Evolutionary conservation across 1,284 basidiomycete species (phyloP).

Genomic region (Ustilago esculenta): DNA sequence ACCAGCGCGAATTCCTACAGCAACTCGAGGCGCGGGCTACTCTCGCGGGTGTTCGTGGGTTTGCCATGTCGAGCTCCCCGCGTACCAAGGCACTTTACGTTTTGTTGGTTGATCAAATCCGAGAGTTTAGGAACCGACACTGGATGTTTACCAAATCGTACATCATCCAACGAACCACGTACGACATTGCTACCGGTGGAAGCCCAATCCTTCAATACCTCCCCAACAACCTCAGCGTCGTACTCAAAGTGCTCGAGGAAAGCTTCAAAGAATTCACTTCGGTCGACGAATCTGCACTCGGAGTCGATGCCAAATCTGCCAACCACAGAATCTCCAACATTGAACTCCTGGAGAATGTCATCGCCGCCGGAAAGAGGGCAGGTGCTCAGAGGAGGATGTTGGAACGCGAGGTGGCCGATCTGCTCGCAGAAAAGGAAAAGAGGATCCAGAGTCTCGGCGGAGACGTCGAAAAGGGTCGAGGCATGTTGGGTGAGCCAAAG

Average conservation of each 20-base stretch:
- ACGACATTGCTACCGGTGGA: constrained; percentile 63
- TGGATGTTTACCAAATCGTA: constrained; percentile 62
- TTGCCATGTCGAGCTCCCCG: constrained; percentile 39
- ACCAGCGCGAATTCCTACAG: constrained; percentile 54
- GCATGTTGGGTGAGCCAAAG: constrained; percentile 39
- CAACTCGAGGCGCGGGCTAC: constrained; percentile 56
- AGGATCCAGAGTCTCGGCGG: constrained; percentile 32
- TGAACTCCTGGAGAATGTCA: constrained; percentile 45
- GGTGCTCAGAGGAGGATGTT: constrained; percentile 47
- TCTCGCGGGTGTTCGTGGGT: constrained; percentile 33
- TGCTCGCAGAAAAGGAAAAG: constrained; percentile 50
- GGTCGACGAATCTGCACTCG: constrained; percentile 22
- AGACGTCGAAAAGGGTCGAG: constrained; percentile 44
- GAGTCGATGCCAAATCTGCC: not conserved
- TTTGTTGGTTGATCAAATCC: constrained; percentile 59
- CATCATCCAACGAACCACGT: constrained; percentile 60
- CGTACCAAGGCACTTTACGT: constrained; percentile 58
- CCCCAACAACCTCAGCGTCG: constrained; percentile 58
- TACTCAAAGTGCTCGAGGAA: constrained; percentile 55
- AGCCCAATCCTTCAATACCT: constrained; percentile 61
- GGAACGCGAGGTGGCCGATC: constrained; percentile 49
- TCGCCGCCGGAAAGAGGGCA: constrained; percentile 44
- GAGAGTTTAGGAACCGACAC: constrained; percentile 63
- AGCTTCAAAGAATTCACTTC: constrained; percentile 32
- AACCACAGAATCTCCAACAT: constrained; percentile 26